Base-by-base conservation (phyloP, 1,284 basidiomycete genomes). In the Amylostereum chailletii region DNA sequence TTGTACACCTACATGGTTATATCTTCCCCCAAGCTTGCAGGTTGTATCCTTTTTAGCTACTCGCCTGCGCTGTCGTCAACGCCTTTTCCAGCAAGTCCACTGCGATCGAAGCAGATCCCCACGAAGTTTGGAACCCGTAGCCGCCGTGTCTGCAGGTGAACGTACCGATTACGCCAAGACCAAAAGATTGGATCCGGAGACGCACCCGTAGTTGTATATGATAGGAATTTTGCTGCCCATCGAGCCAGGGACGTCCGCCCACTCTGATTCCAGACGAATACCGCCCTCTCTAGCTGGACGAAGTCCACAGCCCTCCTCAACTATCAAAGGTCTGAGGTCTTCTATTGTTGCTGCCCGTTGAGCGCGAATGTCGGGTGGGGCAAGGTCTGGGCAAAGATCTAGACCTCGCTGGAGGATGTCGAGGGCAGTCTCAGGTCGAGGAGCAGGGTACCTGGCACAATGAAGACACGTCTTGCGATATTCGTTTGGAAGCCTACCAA, bases 221-320 rank as follows among this genome's bases (percentile, higher is more conserved):
- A 76, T 51, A 0, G 71, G 70, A 0, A 70, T 55, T 51, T 60
- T 59, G 6, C 42, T 42, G 50, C 47, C 51, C 52, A 39, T 43
- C 45, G 40, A 46, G n/a, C 53, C 45, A 38, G 51, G 51, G 11
- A 51, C 51, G 19, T 60, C 51, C 19, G 64, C 39, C 59, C 58
- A 62, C 40, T 67, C 70, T 1, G 62, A 59, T 31, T 71, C 74
- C 2, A 76, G 56, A 10, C 74, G 57, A 27, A 76, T 67, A 0
- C 75, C 75, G 10, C 71, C 74, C 46, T 69, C 70, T n/a, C 76
- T 58, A 2, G 65, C 68, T 4, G 75, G 76, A 11, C 75, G 64
- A 51, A 76, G 59, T 0, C 75, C 75, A 60, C 82, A 85, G 1
- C 83, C 85, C 51, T 80, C 77, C 52, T 84, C 83, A n/a, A 85